phyloP scores from a whole-genome alignment of 2,329 filamentous ascomycete species.

The Eurotiales sp. region DNA sequence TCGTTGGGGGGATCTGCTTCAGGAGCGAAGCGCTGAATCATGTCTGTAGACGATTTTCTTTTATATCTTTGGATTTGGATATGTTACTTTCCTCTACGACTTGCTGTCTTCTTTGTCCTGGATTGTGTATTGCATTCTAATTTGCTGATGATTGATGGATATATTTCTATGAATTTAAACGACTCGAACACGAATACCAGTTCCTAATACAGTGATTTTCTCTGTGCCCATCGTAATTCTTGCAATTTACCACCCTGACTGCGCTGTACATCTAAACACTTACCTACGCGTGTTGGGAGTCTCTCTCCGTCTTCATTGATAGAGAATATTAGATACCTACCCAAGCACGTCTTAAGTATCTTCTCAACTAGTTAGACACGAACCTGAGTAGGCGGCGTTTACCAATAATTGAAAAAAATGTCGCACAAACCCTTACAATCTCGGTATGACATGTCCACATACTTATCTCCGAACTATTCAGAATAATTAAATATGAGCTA shows the following conservation, averaged over 20 bases:
- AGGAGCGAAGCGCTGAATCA: slow-evolving; percentile 28
- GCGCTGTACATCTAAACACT: no score
- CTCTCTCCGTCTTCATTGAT: no score
- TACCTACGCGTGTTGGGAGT: no score
- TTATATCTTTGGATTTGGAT: neutral
- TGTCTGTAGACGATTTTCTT: no score
- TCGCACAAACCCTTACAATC: neutral
- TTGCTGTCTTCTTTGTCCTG: neutral
- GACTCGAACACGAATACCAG: neutral
- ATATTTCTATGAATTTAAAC: neutral
- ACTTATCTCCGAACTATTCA: neutral
- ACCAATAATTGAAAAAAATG: neutral
- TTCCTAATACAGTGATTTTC: no score
- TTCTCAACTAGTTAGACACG: no score
- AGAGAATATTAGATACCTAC: no score
- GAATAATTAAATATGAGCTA: no score
- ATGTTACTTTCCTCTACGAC: neutral
- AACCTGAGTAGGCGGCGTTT: neutral
- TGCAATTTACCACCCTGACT: no score
- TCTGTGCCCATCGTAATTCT: no score
- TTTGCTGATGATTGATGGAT: neutral
- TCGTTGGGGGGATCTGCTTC: slow-evolving; percentile 31
- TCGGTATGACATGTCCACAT: neutral
- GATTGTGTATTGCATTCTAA: no score
- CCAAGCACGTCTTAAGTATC: no score